Conservation (phyloP, 345 rosid species). For the Bruguiera parviflora region DNA sequence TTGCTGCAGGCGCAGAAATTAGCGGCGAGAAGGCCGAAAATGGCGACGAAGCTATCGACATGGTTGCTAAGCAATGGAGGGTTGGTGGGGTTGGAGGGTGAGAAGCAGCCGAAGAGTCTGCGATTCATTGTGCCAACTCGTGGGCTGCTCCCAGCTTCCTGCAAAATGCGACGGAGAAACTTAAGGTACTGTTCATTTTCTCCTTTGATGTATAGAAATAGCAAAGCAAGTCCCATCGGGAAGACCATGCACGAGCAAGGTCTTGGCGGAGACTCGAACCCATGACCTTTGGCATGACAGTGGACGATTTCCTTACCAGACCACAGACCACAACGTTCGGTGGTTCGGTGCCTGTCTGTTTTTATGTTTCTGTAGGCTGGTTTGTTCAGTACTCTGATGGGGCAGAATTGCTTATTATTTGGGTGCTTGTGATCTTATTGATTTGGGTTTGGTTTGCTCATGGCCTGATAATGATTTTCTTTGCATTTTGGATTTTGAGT, state of each 20-base stretch:
- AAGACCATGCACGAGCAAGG: no score
- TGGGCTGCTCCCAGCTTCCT: constrained; percentile 54
- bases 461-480: background rate
- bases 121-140: constrained; percentile 41
- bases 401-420: background rate
- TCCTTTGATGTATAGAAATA: no score
- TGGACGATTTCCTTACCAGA: no score
- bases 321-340: no score
- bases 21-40: constrained; percentile 2
- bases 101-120: constrained; percentile 14
- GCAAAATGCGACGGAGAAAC: constrained; percentile 62
- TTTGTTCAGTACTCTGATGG: background rate
- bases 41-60: constrained; percentile 60
- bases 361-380: background rate
- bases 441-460: background rate
- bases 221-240: no score
- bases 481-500: background rate
- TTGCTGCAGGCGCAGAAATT: background rate
- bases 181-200: constrained; percentile 37
- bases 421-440: background rate
- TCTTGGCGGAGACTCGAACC: no score
- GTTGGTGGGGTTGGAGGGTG: constrained; percentile 28
- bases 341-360: background rate
- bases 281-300: no score
- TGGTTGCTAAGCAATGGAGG: constrained; percentile 50